A percentile compares a stretch with the other conserved stretches of the same genome.
Evolutionary conservation across 169 alveolate genomes (phyloP).

Genomic region (Cryptosporidium meleagridis): DNA sequence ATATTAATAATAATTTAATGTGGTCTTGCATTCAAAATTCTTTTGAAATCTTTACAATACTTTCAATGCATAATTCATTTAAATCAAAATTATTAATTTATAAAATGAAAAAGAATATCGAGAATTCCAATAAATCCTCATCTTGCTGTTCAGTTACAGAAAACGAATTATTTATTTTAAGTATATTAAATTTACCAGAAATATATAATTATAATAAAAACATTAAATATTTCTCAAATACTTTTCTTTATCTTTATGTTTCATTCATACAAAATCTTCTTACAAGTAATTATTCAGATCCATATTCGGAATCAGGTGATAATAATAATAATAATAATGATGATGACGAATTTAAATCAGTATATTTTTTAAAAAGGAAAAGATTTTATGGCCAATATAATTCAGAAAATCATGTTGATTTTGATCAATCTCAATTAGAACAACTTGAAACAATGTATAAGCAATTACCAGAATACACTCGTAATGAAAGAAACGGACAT

Average conservation of each 20-base stretch:
- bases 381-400: constrained; percentile 18
- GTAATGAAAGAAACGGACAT: constrained; percentile 21
- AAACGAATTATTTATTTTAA: constrained; percentile 8
- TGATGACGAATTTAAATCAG: background rate
- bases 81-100: constrained; percentile 22
- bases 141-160: background rate
- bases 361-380: constrained; percentile 35
- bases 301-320: constrained; percentile 5
- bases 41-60: constrained; percentile 43
- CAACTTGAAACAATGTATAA: constrained; percentile 52
- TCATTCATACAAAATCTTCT: constrained; percentile 46
- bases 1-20: background rate
- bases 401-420: constrained; percentile 42
- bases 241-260: constrained; percentile 25
- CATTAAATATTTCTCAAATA: background rate
- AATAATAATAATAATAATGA: constrained; percentile 14
- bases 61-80: constrained; percentile 45
- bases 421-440: constrained; percentile 49
- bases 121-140: background rate
- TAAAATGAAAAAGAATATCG: constrained; percentile 4
- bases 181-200: constrained; percentile 26
- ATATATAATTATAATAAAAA: background rate
- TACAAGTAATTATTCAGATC: constrained; percentile 54
- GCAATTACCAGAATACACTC: constrained; percentile 36
- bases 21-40: constrained; percentile 55